A percentile compares a stretch with the other conserved stretches of the same genome.
Conservation (phyloP, 345 rosid genomes). For the Euphorbia tirucalli region DNA sequence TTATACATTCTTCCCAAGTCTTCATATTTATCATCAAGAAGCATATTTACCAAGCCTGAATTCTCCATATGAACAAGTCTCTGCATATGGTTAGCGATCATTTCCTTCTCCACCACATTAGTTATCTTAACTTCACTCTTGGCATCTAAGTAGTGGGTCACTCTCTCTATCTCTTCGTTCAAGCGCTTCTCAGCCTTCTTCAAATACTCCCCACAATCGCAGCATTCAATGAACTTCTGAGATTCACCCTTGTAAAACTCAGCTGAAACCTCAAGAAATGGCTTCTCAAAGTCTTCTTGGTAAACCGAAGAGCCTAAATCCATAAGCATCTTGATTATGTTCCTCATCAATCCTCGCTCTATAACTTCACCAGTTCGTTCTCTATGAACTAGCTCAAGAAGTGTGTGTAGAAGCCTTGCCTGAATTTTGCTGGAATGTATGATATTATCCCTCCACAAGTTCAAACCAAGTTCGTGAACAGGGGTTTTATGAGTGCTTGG, state of each 20-base stretch:
- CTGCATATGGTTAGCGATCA: slow-evolving; percentile 97
- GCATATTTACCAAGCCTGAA: slow-evolving; percentile 93
- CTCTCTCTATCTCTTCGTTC: slow-evolving; percentile 95
- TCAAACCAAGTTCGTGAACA: slow-evolving; percentile 90
- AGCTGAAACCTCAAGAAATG: slow-evolving; percentile 81
- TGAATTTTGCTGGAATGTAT: slow-evolving; percentile 74
- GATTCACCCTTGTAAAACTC: slow-evolving; percentile 92
- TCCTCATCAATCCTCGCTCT: slow-evolving; percentile 90
- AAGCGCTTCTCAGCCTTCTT: slow-evolving; percentile 92
- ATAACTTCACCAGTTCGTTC: slow-evolving; percentile 93
- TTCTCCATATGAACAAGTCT: slow-evolving; percentile 97
- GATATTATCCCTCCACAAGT: slow-evolving; percentile 87
- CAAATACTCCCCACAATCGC: slow-evolving; percentile 92
- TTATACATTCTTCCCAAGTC: slow-evolving; percentile 91
- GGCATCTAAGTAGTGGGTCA: slow-evolving; percentile 79
- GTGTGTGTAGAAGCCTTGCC: slow-evolving; percentile 63
- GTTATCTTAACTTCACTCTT: slow-evolving; percentile 91
- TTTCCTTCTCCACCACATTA: slow-evolving; percentile 94
- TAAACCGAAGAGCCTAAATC: slow-evolving; percentile 90
- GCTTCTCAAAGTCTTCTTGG: slow-evolving; percentile 97
- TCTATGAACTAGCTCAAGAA: slow-evolving; percentile 76
- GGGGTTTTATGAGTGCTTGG: slow-evolving; percentile 76
- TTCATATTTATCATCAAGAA: slow-evolving; percentile 82
- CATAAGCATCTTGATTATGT: slow-evolving; percentile 87
- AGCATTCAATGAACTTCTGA: slow-evolving; percentile 82